Percentiles rank a stretch among this genome's conserved stretches.
Conservation (phyloP, 1,139 yeast species). For the Pichia terricola region DNA sequence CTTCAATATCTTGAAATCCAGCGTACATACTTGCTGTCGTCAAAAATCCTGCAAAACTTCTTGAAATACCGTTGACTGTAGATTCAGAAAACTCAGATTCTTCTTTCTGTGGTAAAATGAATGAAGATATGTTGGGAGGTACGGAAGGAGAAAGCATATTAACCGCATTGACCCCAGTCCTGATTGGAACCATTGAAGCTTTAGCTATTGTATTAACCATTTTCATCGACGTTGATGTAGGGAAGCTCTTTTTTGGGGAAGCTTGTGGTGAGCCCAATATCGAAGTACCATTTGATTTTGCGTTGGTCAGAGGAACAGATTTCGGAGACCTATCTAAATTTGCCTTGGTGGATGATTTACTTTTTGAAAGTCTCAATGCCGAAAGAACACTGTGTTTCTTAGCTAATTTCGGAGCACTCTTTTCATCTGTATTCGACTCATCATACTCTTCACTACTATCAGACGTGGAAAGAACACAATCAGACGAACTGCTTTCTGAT, state of each 20-base stretch:
- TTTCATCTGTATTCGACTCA: too few relatives aligned
- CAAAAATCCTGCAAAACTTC: conserved; percentile 39
- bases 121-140: neutral
- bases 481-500: too few relatives aligned
- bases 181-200: conserved; percentile 9
- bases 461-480: too few relatives aligned
- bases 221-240: conserved; percentile 13
- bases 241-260: too few relatives aligned
- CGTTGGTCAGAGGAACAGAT: too few relatives aligned
- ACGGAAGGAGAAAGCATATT: neutral
- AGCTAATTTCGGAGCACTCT: too few relatives aligned
- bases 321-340: too few relatives aligned
- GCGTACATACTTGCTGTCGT: conserved; percentile 46
- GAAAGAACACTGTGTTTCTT: too few relatives aligned
- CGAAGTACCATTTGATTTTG: neutral
- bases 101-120: conserved; percentile 3
- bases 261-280: too few relatives aligned
- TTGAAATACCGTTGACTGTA: conserved; percentile 32
- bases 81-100: conserved; percentile 5
- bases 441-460: too few relatives aligned
- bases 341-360: too few relatives aligned
- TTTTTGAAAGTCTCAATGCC: too few relatives aligned
- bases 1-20: conserved; percentile 30
- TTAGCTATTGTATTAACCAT: conserved; percentile 14
- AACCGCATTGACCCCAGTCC: conserved; percentile 4